Conservation (phyloP, 2,329 filamentous ascomycete species). For the Arachnopeziza araneosa region DNA sequence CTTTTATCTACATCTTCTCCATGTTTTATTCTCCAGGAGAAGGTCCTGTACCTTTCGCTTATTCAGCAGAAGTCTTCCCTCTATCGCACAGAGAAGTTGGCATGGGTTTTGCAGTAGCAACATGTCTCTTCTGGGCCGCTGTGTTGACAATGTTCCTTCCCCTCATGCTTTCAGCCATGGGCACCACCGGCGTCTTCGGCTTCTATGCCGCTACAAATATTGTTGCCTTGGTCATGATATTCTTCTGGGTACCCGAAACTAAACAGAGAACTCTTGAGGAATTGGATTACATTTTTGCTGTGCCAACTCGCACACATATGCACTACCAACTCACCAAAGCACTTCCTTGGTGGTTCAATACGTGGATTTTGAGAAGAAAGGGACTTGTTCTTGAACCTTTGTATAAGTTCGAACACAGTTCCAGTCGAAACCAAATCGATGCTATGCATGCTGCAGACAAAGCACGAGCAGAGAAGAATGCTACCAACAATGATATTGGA, state of each 20-base stretch:
- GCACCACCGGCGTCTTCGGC: slow-evolving; percentile 40
- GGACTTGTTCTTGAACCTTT: slow-evolving; percentile 42
- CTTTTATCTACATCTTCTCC: slow-evolving; percentile 60
- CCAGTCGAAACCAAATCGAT: slow-evolving; percentile 11
- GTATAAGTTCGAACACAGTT: slow-evolving; percentile 41
- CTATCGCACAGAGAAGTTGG: slow-evolving; percentile 58
- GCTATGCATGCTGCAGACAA: slow-evolving; percentile 13
- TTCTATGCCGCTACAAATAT: slow-evolving; percentile 51
- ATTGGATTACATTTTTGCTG: slow-evolving; percentile 43
- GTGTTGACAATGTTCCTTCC: slow-evolving; percentile 51
- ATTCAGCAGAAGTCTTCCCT: slow-evolving; percentile 58
- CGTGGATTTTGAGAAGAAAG: slow-evolving; percentile 25
- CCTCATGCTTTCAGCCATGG: slow-evolving; percentile 17
- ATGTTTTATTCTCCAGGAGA: slow-evolving; percentile 62
- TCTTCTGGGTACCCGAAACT: slow-evolving; percentile 53
- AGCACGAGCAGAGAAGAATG: slow-evolving; percentile 3
- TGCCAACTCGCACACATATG: slow-evolving; percentile 26
- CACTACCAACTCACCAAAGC: slow-evolving; percentile 25
- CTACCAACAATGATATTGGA: background rate
- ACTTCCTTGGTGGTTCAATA: slow-evolving; percentile 21
- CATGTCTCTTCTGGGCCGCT: slow-evolving; percentile 52
- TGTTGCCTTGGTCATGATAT: slow-evolving; percentile 48
- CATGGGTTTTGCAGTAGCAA: slow-evolving; percentile 45
- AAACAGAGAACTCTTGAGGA: slow-evolving; percentile 39
- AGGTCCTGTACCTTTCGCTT: slow-evolving; percentile 55